These are phyloP conservation scores for Kazachstania bromeliacearum DNA, from an alignment of 805 yeast genomes.

Conservation along the genomic window DNA sequence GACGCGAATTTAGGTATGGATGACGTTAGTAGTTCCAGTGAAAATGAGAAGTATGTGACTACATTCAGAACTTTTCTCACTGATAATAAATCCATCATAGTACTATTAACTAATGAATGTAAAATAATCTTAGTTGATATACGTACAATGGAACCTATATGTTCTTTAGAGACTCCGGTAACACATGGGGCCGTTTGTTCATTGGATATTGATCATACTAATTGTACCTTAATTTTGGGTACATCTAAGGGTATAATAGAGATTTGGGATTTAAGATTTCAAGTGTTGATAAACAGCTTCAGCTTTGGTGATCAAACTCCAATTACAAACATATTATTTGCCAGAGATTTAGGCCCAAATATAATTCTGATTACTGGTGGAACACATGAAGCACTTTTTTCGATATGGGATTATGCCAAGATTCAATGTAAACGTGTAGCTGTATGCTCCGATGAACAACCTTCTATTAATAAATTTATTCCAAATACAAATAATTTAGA, in stretches of 20 bases:
- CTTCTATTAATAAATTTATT: slow-evolving; percentile 15
- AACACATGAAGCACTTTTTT: slow-evolving; percentile 44
- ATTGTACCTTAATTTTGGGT: slow-evolving; percentile 64
- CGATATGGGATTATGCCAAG: slow-evolving; percentile 68
- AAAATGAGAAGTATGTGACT: slow-evolving; percentile 35
- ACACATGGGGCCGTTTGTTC: slow-evolving; percentile 58
- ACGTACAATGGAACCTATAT: slow-evolving; percentile 39
- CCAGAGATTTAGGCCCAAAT: slow-evolving; percentile 25
- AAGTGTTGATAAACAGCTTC: slow-evolving; percentile 51
- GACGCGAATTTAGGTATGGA: too few relatives aligned
- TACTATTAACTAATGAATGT: slow-evolving; percentile 45
- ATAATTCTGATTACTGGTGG: slow-evolving; percentile 58
- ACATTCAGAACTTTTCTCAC: slow-evolving; percentile 35
- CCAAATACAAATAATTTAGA: slow-evolving; percentile 11
- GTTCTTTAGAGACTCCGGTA: slow-evolving; percentile 43
- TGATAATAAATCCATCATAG: slow-evolving; percentile 35
- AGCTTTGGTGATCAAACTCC: slow-evolving; percentile 42
- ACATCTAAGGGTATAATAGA: slow-evolving; percentile 65
- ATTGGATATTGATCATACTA: slow-evolving; percentile 44
- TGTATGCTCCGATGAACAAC: slow-evolving; percentile 17
- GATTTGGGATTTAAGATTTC: slow-evolving; percentile 76
- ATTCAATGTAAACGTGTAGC: slow-evolving; percentile 45
- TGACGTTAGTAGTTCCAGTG: not conserved
- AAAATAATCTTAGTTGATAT: slow-evolving; percentile 49
- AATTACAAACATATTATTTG: slow-evolving; percentile 37